Conservation (phyloP, 1,284 basidiomycete genomes). For the Rhodotorula glutinis region DNA sequence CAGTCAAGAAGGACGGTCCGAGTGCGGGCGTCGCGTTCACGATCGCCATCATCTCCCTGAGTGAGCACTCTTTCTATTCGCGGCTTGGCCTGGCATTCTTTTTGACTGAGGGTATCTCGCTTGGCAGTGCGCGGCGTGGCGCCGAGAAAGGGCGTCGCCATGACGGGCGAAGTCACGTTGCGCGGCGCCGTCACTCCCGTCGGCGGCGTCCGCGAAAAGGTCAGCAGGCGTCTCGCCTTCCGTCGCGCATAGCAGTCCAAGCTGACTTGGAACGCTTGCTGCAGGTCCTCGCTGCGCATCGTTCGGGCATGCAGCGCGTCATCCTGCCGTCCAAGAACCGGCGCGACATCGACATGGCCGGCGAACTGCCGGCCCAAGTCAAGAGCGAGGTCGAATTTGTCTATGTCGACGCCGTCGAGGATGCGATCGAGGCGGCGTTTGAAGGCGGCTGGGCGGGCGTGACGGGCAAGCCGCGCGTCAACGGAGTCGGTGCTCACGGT, state of each 20-base stretch:
- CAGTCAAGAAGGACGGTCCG: conserved; percentile 86
- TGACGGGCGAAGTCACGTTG: conserved; percentile 80
- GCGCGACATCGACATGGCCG: conserved; percentile 72
- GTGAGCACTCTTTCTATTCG: conserved; percentile 2
- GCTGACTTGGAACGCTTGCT: conserved; percentile 52
- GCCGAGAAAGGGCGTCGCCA: conserved; percentile 54
- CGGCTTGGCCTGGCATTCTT: neutral
- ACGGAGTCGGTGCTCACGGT: neutral
- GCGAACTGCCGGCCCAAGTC: conserved; percentile 68
- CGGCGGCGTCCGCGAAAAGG: conserved; percentile 77
- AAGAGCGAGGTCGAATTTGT: conserved; percentile 69
- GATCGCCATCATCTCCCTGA: conserved; percentile 62
- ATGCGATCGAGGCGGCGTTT: conserved; percentile 76
- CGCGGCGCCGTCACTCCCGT: conserved; percentile 63
- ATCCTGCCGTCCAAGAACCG: conserved; percentile 76
- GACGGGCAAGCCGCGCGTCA: neutral
- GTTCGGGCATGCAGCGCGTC: conserved; percentile 74
- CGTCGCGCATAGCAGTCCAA: neutral
- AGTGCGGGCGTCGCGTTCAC: conserved; percentile 84
- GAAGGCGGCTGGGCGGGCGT: conserved; percentile 5
- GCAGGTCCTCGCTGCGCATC: conserved; percentile 71
- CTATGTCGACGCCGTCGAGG: conserved; percentile 71
- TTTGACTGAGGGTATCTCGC: neutral
- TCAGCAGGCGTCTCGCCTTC: conserved; percentile 39
- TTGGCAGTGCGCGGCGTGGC: conserved; percentile 31